phyloP scores from a whole-genome alignment of 2,329 filamentous ascomycete species.

The Pseudocercospora vitis region DNA sequence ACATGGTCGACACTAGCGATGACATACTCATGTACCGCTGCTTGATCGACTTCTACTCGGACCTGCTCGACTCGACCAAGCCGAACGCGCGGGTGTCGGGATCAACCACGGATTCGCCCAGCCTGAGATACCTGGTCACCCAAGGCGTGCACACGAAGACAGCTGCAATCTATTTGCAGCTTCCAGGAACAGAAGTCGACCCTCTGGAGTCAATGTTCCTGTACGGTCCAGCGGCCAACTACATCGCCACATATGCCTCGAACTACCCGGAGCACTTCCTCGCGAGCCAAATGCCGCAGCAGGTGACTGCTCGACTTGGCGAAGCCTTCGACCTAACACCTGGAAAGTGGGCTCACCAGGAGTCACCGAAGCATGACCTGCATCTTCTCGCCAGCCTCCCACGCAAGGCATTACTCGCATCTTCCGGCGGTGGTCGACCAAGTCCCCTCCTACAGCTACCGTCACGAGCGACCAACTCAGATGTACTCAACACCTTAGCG shows the following conservation, averaged over 20 bases:
- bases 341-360: slow-evolving; percentile 53
- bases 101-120: slow-evolving; percentile 21
- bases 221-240: slow-evolving; percentile 56
- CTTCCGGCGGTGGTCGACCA: slow-evolving; percentile 30
- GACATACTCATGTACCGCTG: slow-evolving; percentile 63
- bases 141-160: slow-evolving; percentile 53
- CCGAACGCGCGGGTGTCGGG: slow-evolving; percentile 1
- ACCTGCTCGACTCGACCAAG: slow-evolving; percentile 44
- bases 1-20: slow-evolving; percentile 57
- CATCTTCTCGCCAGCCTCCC: slow-evolving; percentile 60
- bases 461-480: slow-evolving; percentile 53
- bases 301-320: slow-evolving; percentile 51
- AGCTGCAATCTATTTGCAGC: slow-evolving; percentile 54
- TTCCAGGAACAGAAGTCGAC: slow-evolving; percentile 46
- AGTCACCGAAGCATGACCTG: slow-evolving; percentile 57
- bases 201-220: slow-evolving; percentile 56
- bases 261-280: slow-evolving; percentile 58
- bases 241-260: slow-evolving; percentile 58
- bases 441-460: slow-evolving; percentile 53
- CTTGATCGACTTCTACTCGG: slow-evolving; percentile 57
- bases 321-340: slow-evolving; percentile 48
- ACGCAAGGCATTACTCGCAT: slow-evolving; percentile 53
- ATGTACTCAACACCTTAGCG: slow-evolving; percentile 56
- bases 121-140: slow-evolving; percentile 54
- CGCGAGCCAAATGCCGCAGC: slow-evolving; percentile 45